Percentiles rank a stretch among this genome's conserved stretches.
phyloP scores from a whole-genome alignment of 148 eudicot species.

The Vaccinium corymbosum region DNA sequence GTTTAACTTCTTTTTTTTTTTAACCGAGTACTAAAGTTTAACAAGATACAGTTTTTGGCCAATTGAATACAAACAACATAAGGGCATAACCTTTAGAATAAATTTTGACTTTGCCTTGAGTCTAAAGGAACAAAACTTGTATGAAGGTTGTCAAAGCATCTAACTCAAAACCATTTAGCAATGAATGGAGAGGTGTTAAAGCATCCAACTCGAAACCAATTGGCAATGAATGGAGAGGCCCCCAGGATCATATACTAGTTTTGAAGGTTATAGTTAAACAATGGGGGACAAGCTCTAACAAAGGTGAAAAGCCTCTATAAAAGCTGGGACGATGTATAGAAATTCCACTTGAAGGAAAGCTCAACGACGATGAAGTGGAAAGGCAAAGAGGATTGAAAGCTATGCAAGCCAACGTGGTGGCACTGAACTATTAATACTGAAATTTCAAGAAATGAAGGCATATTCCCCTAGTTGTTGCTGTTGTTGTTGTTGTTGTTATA shows the following conservation, averaged over 20 bases:
- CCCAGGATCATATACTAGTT: no score
- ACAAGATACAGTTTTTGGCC: neutral
- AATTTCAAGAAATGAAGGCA: neutral
- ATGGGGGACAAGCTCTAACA: no score
- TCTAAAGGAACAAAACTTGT: neutral
- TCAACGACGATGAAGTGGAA: neutral
- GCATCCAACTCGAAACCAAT: no score
- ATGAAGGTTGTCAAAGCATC: no score
- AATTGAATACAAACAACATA: neutral
- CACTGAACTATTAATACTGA: neutral
- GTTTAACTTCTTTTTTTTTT: neutral
- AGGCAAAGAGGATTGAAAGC: neutral
- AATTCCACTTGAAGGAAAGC: neutral
- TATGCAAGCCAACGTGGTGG: neutral
- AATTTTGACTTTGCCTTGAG: neutral
- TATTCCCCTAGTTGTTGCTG: no score
- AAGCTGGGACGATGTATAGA: neutral
- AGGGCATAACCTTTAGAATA: neutral
- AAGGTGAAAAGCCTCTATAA: neutral
- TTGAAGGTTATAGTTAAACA: no score
- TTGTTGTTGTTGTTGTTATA: no score
- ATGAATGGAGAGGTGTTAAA: no score
- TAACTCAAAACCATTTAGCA: no score
- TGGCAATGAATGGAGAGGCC: no score
- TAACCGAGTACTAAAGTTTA: neutral